Evolutionary conservation across 768 basidiomycete genomes (phyloP), one percentile per base, ranked within the genome.

Genomic region (Podaxis pistillaris): DNA sequence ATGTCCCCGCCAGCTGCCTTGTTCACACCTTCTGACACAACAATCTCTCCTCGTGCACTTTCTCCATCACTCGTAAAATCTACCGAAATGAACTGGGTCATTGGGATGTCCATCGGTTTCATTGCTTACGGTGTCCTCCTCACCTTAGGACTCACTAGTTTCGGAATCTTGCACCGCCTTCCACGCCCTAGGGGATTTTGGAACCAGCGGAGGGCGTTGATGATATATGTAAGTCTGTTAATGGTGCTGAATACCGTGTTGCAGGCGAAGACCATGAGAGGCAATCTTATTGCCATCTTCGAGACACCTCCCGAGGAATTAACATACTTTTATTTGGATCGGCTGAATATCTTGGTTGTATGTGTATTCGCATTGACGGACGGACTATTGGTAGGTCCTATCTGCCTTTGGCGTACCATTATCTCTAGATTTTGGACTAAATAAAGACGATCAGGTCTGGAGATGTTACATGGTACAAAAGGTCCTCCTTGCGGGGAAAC

Each of bases 381-480:
- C 38, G 58, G 58, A 24, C 22, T 60, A 12, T 28, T 60, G 47
- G 58, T 46, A 7, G 19, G 44, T 46, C n/a, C n/a, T 6, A 46
- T 8, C 44, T 46, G 9, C 8, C 30, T 1, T 33, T 33, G 30
- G 30, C 30, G 8, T 7, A 46, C 1, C 15, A 15, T 8, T n/a
- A 7, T 46, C 44, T n/a, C 17, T n/a, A 3, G 19, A 19, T 2
- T 46, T 19, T 46, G n/a, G 7, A 17, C n/a, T 46, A 46, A 46
- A 46, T 19, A n/a, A 46, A 17, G 40, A 19, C 17, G 19, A 3
- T n/a, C 19, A 46, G 44, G 44, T 60, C 9, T 60, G 58, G 58
- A 50, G 58, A 11, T 60, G 58, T n/a, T 60, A 60, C 30, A 60
- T 60, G 58, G 58, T 60, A 6, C 58, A 60, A 36, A 37, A 38